These are phyloP conservation scores for Venturia asperata DNA, from an alignment of 2,329 filamentous ascomycete species.

Conservation along the genomic window DNA sequence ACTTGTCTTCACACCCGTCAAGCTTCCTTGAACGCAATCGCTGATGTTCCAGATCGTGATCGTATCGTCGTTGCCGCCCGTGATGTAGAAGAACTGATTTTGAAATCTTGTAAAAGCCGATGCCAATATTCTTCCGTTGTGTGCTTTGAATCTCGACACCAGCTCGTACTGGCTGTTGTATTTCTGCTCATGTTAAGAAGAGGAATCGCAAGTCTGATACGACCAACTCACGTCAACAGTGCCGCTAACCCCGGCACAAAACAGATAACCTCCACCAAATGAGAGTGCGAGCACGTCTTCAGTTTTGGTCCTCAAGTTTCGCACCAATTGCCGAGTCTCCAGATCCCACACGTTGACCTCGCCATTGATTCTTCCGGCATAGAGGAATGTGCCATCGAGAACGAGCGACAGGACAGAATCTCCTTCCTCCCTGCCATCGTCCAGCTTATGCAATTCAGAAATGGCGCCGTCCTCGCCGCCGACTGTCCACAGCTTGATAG, in stretches of 20 bases:
- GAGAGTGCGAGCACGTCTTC: slow-evolving; percentile 81
- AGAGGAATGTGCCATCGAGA: slow-evolving; percentile 85
- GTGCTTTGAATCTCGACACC: slow-evolving; percentile 70
- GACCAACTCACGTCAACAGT: slow-evolving; percentile 62
- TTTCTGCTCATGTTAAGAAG: slow-evolving; percentile 43
- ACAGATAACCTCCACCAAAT: slow-evolving; percentile 76
- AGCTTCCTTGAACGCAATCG: slow-evolving; percentile 43
- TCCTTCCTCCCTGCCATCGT: slow-evolving; percentile 52
- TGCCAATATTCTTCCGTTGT: slow-evolving; percentile 78
- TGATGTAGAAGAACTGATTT: slow-evolving; percentile 77
- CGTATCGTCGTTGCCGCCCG: slow-evolving; percentile 85
- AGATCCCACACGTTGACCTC: slow-evolving; percentile 95
- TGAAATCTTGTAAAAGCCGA: slow-evolving; percentile 68
- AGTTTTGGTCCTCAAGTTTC: slow-evolving; percentile 73
- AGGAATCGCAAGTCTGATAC: neutral
- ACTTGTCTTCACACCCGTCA: slow-evolving; percentile 39
- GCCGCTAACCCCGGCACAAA: slow-evolving; percentile 86
- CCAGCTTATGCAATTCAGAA: slow-evolving; percentile 59
- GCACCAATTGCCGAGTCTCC: slow-evolving; percentile 82
- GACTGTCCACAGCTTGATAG: slow-evolving; percentile 88
- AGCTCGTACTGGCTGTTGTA: slow-evolving; percentile 79
- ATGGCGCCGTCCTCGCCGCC: slow-evolving; percentile 56
- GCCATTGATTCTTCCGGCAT: slow-evolving; percentile 80
- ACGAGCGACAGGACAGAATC: slow-evolving; percentile 68
- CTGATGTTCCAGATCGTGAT: slow-evolving; percentile 81